These are phyloP conservation scores for Baudoinia panamericana DNA, from an alignment of 495 filamentous ascomycete species.

Conservation along the genomic window DNA sequence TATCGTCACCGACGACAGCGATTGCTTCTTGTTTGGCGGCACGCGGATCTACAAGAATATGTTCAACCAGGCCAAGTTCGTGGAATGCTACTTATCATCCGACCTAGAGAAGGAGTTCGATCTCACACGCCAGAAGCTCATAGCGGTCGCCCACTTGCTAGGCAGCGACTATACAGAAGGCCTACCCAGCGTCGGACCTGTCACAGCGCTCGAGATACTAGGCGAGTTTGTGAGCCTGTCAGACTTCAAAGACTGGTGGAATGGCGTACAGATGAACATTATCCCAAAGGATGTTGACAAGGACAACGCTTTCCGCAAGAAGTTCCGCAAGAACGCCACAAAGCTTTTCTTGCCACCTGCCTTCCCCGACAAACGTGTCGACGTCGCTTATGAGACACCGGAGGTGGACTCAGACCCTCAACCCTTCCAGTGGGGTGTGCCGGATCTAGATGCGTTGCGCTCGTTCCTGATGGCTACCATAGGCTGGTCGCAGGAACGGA, in stretches of 20 bases:
- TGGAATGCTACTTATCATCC: slow-evolving; percentile 83
- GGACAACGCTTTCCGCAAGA: slow-evolving; percentile 54
- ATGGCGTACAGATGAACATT: slow-evolving; percentile 49
- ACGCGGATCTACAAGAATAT: slow-evolving; percentile 97
- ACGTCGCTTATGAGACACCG: slow-evolving; percentile 69
- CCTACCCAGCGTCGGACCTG: slow-evolving; percentile 75
- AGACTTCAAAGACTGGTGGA: slow-evolving; percentile 81
- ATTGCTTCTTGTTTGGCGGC: slow-evolving; percentile 95
- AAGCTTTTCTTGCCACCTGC: slow-evolving; percentile 71
- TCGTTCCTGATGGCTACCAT: slow-evolving; percentile 83
- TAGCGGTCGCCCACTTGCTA: slow-evolving; percentile 74
- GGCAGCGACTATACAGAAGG: slow-evolving; percentile 94
- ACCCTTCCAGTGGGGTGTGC: slow-evolving; percentile 85
- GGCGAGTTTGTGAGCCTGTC: slow-evolving; percentile 64
- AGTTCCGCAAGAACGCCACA: slow-evolving; percentile 56
- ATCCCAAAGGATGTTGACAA: slow-evolving; percentile 42
- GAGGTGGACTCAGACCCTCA: slow-evolving; percentile 70
- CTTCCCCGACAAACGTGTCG: slow-evolving; percentile 65
- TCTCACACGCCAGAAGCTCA: slow-evolving; percentile 68
- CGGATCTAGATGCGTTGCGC: slow-evolving; percentile 77
- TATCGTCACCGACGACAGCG: slow-evolving; percentile 94
- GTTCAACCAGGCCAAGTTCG: slow-evolving; percentile 95
- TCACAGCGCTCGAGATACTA: slow-evolving; percentile 82
- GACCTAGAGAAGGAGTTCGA: slow-evolving; percentile 85
- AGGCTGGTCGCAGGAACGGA: slow-evolving; percentile 80